A percentile compares a stretch with the other conserved stretches of the same genome.
phyloP scores from a whole-genome alignment of 441 rosid species.

The Euphorbia schlechtendalii region DNA sequence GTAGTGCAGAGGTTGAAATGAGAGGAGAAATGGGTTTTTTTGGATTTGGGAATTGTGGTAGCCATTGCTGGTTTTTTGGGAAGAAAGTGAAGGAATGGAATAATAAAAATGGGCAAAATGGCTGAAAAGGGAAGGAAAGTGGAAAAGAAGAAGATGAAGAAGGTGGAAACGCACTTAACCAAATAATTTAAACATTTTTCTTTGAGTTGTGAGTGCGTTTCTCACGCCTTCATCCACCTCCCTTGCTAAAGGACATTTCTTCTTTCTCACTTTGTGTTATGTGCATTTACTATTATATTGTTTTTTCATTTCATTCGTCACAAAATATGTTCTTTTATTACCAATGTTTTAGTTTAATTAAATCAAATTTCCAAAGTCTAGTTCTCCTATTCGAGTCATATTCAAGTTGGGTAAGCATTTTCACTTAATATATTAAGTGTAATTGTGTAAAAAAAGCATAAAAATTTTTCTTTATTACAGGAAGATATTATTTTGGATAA shows the following conservation, averaged over 20 bases:
- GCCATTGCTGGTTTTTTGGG: slow-evolving; percentile 30
- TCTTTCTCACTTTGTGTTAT: slow-evolving; percentile 6
- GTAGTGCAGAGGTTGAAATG: slow-evolving; percentile 47
- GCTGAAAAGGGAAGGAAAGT: slow-evolving; percentile 21
- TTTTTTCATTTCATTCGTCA: not conserved
- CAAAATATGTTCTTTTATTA: not conserved
- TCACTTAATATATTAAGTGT: too few species aligned
- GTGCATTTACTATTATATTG: not conserved
- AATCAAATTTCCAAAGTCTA: too few species aligned
- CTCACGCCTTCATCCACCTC: slow-evolving; percentile 33
- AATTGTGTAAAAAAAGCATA: too few species aligned
- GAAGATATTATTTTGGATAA: too few species aligned
- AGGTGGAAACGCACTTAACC: slow-evolving; percentile 33
- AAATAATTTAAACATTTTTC: slow-evolving; percentile 1
- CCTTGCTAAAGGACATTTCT: not conserved
- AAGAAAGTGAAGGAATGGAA: not conserved
- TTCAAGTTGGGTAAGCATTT: too few species aligned
- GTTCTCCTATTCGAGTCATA: too few species aligned
- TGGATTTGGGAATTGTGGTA: slow-evolving; percentile 39
- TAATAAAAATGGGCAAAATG: not conserved
- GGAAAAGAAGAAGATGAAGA: slow-evolving; percentile 4
- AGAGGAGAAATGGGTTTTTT: slow-evolving; percentile 31
- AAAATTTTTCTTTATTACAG: too few species aligned
- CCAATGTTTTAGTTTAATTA: too few species aligned
- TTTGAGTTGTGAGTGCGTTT: slow-evolving; percentile 31